Percentiles rank a stretch among this genome's conserved stretches.
phyloP scores from a whole-genome alignment of 305 asterid genomes.

The Ilex paraguariensis region DNA sequence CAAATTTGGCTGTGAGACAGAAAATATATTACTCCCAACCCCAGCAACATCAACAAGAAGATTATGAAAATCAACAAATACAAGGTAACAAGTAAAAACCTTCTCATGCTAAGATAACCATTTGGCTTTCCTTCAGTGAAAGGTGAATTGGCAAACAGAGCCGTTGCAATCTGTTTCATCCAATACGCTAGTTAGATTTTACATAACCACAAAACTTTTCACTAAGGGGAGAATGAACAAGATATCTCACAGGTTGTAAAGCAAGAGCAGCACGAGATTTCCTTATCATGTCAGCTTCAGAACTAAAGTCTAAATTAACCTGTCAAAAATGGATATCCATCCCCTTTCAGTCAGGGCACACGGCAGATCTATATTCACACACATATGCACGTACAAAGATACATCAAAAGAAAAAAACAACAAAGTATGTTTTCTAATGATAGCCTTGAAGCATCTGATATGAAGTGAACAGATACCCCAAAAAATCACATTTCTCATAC shows the following conservation, averaged over 20 bases:
- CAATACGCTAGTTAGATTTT: constrained; percentile 17
- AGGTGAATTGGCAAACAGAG: constrained; percentile 64
- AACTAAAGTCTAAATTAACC: constrained; percentile 92
- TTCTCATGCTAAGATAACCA: constrained; percentile 91
- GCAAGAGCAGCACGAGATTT: constrained; percentile 62
- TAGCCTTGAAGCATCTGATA: background rate
- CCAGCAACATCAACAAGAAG: background rate
- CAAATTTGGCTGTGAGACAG: constrained; percentile 63
- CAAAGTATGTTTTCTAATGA: background rate
- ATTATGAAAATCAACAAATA: constrained; percentile 1
- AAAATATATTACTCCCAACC: constrained; percentile 8
- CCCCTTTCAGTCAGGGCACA: too few species aligned
- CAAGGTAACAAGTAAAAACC: constrained; percentile 30
- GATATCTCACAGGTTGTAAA: constrained; percentile 53
- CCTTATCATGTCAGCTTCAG: constrained; percentile 73
- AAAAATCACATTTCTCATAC: constrained; percentile 25
- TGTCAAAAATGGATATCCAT: constrained; percentile 20
- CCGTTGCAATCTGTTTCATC: constrained; percentile 82
- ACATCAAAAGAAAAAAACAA: background rate
- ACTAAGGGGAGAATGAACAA: constrained; percentile 13
- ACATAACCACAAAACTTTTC: constrained; percentile 6
- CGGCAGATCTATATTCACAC: too few species aligned
- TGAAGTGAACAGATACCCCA: background rate
- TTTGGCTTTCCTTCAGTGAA: constrained; percentile 41
- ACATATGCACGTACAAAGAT: too few species aligned